phyloP scores from a whole-genome alignment of 108 stramenopile genomes.

The Mediolabrus comicus region DNA sequence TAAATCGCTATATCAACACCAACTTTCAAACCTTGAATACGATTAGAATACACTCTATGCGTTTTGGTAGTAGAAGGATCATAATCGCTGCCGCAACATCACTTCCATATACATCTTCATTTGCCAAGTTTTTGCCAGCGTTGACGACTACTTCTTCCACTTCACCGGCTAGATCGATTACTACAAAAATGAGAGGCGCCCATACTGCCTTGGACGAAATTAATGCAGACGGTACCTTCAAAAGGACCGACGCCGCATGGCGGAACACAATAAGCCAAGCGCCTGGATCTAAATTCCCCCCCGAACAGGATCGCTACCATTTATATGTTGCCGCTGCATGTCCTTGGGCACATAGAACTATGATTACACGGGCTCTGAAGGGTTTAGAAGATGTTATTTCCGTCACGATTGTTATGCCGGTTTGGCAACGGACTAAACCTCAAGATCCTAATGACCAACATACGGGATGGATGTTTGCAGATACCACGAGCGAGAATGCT shows the following conservation, averaged over 20 bases:
- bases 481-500: constrained; percentile 48
- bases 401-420: constrained; percentile 82
- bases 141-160: too few species aligned
- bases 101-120: too few species aligned
- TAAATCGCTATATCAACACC: too few species aligned
- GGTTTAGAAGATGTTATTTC: constrained; percentile 90
- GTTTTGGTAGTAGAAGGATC: too few species aligned
- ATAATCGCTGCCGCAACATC: too few species aligned
- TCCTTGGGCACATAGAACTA: constrained; percentile 82
- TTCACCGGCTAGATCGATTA: neutral
- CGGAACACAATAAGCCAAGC: constrained; percentile 50
- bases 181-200: neutral
- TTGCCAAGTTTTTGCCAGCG: too few species aligned
- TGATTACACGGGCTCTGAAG: constrained; percentile 83
- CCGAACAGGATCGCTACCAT: constrained; percentile 76
- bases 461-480: constrained; percentile 92
- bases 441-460: constrained; percentile 77
- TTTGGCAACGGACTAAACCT: constrained; percentile 84
- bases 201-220: constrained; percentile 34
- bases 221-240: constrained; percentile 44
- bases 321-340: constrained; percentile 75
- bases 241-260: constrained; percentile 58
- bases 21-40: too few species aligned
- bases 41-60: too few species aligned
- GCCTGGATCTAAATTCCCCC: constrained; percentile 62